Conservation (phyloP, 2,329 filamentous ascomycete species). For the Ophiostoma sp. region DNA sequence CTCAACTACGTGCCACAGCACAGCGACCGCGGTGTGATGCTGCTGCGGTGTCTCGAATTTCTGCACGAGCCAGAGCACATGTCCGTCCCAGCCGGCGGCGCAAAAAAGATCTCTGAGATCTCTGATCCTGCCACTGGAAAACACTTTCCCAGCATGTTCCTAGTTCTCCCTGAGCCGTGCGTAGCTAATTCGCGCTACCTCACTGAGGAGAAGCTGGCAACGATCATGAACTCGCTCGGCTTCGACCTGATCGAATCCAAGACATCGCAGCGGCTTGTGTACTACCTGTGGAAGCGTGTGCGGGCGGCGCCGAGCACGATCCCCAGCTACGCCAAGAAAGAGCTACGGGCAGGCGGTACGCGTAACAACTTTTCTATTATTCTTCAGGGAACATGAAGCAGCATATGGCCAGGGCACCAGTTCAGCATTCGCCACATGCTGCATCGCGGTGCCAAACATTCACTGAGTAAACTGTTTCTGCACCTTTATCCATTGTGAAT, state of each 20-base stretch:
- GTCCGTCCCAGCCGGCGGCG: constrained; percentile 13
- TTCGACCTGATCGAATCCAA: constrained; percentile 64
- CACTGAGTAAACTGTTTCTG: too few relatives aligned
- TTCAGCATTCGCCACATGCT: not conserved
- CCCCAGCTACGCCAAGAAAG: constrained; percentile 60
- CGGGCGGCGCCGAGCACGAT: constrained; percentile 25
- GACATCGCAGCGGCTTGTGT: constrained; percentile 75
- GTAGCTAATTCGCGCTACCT: constrained; percentile 87
- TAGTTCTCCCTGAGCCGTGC: constrained; percentile 85
- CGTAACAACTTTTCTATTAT: constrained; percentile 91
- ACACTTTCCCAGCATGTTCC: constrained; percentile 66
- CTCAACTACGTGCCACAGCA: constrained; percentile 89
- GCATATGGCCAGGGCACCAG: not conserved
- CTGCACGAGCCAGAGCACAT: constrained; percentile 41
- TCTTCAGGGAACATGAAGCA: constrained; percentile 39
- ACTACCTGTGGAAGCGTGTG: constrained; percentile 71
- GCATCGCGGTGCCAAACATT: too few relatives aligned
- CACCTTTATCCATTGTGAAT: too few relatives aligned
- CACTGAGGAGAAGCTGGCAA: constrained; percentile 60
- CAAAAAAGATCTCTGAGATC: constrained; percentile 1
- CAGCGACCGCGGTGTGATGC: constrained; percentile 72
- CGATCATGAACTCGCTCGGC: constrained; percentile 72
- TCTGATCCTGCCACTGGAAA: constrained; percentile 26
- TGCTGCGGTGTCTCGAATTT: constrained; percentile 68
- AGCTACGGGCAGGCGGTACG: constrained; percentile 65